These are phyloP conservation scores for Citrus mangshanensis DNA, from an alignment of 345 rosid species.

Conservation along the genomic window DNA sequence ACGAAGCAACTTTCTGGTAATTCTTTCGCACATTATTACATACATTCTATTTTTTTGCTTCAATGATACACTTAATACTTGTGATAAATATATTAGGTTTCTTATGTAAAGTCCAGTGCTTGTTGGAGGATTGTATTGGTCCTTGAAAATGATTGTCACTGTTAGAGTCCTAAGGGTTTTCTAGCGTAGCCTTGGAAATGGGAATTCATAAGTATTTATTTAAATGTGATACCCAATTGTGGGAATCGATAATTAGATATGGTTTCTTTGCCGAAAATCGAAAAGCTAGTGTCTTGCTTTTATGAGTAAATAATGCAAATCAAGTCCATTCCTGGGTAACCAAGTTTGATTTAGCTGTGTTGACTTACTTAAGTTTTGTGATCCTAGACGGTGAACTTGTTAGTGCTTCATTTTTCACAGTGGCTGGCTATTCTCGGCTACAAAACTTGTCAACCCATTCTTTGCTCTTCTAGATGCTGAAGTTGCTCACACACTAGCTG, in stretches of 20 bases:
- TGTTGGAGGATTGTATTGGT: not conserved
- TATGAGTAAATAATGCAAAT: not conserved
- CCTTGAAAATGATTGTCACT: not conserved
- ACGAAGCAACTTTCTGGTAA: constrained; percentile 99
- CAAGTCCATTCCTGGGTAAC: not conserved
- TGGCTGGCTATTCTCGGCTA: constrained; percentile 92
- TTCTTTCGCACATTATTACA: constrained; percentile 3
- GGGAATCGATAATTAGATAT: not conserved
- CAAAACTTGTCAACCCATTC: constrained; percentile 89
- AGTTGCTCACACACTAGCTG: constrained; percentile 84
- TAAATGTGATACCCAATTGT: not conserved
- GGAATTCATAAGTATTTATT: not conserved
- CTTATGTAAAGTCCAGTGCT: not conserved
- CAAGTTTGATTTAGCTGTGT: not conserved
- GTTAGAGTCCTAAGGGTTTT: not conserved
- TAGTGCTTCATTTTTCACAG: constrained; percentile 38
- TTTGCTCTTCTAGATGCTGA: constrained; percentile 96
- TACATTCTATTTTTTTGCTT: not conserved
- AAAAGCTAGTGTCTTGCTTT: not conserved
- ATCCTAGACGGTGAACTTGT: constrained; percentile 2
- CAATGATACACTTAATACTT: not conserved
- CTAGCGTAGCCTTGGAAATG: not conserved
- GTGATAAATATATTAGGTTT: not conserved
- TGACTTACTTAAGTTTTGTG: constrained; percentile 4
- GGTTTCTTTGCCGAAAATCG: not conserved